These are phyloP conservation scores for Aspergillus felis DNA, from an alignment of 2,329 filamentous ascomycete genomes.

Conservation along the genomic window DNA sequence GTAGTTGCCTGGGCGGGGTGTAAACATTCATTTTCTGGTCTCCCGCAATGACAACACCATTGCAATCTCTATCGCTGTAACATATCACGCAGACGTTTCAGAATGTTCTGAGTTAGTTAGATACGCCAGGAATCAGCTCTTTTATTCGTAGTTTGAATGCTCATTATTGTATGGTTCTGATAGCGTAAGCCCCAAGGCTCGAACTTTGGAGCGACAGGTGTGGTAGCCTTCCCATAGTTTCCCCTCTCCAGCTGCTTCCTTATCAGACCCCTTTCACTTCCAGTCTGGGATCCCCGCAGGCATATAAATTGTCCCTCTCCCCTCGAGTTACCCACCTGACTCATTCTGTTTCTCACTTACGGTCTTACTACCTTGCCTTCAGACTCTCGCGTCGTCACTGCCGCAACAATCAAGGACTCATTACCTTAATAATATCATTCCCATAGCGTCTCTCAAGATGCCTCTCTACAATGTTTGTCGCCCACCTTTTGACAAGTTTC, in stretches of 20 bases:
- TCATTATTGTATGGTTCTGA: not conserved
- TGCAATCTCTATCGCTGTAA: not conserved
- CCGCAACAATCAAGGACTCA: not conserved
- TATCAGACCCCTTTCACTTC: not conserved
- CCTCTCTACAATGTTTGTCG: constrained; percentile 38
- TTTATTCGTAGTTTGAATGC: not conserved
- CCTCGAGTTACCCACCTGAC: not conserved
- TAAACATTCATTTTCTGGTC: not conserved
- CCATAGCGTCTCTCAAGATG: constrained; percentile 22
- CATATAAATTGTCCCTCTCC: not conserved
- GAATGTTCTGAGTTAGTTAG: not conserved
- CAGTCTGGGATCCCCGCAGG: not conserved
- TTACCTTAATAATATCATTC: not conserved
- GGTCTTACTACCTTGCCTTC: not conserved
- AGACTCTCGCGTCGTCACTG: not conserved
- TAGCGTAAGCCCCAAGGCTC: not conserved
- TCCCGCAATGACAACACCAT: not conserved
- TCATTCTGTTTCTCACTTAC: not conserved
- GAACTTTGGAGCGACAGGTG: not conserved
- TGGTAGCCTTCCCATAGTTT: not conserved
- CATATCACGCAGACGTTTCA: not conserved
- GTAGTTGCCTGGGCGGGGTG: not conserved
- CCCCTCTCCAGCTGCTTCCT: not conserved
- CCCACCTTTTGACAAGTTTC: not conserved
- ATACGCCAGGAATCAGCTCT: not conserved